Conservation (phyloP, 2,329 filamentous ascomycete species). For the Elsinoe necatrix region DNA sequence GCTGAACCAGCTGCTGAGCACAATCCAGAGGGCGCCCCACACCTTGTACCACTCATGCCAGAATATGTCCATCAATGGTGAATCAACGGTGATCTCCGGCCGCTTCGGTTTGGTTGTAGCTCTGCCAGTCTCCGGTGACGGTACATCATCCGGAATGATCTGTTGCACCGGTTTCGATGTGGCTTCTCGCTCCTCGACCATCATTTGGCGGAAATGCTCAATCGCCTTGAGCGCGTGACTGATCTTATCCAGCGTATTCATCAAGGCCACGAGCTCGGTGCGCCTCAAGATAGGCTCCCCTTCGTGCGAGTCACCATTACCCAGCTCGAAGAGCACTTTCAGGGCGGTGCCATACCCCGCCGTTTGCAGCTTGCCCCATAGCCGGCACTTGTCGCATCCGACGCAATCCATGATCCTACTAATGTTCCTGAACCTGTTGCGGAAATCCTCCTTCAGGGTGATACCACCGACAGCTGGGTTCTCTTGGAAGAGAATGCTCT, state of each 20-base stretch:
- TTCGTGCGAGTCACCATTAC: constrained; percentile 49
- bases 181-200: constrained; percentile 26
- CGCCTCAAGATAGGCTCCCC: constrained; percentile 66
- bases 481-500: constrained; percentile 78
- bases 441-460: constrained; percentile 90
- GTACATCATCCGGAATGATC: constrained; percentile 19
- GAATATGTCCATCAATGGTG: constrained; percentile 48
- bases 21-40: constrained; percentile 53
- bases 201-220: constrained; percentile 57
- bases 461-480: constrained; percentile 48
- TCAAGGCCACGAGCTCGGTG: constrained; percentile 85
- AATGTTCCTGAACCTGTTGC: constrained; percentile 93
- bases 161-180: constrained; percentile 18
- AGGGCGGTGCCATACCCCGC: constrained; percentile 89
- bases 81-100: constrained; percentile 29
- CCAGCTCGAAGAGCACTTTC: constrained; percentile 93
- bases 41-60: constrained; percentile 57
- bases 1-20: constrained; percentile 61
- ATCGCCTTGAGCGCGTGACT: constrained; percentile 71
- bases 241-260: constrained; percentile 87
- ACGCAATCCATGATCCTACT: constrained; percentile 97
- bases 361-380: constrained; percentile 96
- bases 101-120: constrained; percentile 33
- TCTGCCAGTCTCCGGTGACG: constrained; percentile 16
- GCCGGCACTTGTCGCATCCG: constrained; percentile 93